A percentile compares a stretch with the other conserved stretches of the same genome.
Evolutionary conservation across 345 rosid genomes (phyloP).

Genomic region (Rhodamnia rubescens): DNA sequence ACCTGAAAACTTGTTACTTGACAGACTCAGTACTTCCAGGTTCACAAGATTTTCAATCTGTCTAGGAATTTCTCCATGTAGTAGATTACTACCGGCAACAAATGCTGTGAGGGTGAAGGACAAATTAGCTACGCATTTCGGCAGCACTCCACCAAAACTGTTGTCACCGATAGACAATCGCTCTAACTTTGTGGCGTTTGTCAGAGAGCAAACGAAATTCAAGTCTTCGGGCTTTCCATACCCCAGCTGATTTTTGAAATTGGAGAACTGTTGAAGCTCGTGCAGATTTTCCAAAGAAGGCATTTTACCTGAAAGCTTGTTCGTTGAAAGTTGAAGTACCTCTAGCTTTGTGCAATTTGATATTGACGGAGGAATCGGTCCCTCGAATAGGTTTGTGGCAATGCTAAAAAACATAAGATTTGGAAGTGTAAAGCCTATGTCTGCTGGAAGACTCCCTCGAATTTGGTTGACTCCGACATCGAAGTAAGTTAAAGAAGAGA

Average conservation of each 20-base stretch:
- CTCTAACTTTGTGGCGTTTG: background rate
- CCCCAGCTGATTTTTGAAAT: background rate
- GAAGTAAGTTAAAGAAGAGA: background rate
- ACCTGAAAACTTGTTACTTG: background rate
- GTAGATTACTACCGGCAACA: background rate
- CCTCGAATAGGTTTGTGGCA: background rate
- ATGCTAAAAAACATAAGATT: background rate
- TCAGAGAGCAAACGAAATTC: background rate
- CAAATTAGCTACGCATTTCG: background rate
- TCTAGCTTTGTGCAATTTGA: background rate
- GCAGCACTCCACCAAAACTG: background rate
- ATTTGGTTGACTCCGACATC: background rate
- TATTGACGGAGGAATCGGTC: background rate
- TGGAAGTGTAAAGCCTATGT: background rate
- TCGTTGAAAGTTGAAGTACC: background rate
- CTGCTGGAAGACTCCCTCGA: background rate
- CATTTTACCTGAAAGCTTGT: conserved; percentile 1
- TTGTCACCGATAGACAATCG: rapidly evolving
- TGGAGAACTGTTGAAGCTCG: background rate
- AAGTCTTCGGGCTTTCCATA: background rate
- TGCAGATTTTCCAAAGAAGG: conserved; percentile 4
- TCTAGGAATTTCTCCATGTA: background rate
- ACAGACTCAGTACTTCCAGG: background rate
- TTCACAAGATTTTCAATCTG: background rate
- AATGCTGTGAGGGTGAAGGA: background rate